phyloP scores from a whole-genome alignment of 352 stramenopile genomes.

The Pythium rishiriense region DNA sequence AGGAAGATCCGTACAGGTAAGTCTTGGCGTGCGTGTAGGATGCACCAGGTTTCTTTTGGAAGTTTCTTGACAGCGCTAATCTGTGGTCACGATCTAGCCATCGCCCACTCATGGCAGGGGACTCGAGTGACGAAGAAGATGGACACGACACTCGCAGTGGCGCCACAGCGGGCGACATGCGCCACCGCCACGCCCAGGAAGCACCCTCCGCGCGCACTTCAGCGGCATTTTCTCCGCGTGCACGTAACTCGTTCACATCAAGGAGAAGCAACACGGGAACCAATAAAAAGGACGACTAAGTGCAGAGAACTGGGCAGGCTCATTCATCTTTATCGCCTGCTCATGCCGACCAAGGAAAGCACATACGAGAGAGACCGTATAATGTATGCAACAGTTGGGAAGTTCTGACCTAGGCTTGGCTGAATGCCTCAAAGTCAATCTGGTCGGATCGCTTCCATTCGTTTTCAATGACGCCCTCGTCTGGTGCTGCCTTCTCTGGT shows the following conservation, averaged over 20 bases:
- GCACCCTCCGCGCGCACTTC: constrained; percentile 18
- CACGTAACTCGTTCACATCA: constrained; percentile 22
- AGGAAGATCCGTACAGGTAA: constrained; percentile 69
- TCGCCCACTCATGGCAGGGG: constrained; percentile 65
- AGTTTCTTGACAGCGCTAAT: too few relatives aligned
- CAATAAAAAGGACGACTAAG: constrained; percentile 67
- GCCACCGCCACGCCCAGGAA: constrained; percentile 41
- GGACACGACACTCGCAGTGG: constrained; percentile 18
- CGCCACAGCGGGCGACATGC: constrained; percentile 31
- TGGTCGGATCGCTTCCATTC: constrained; percentile 66
- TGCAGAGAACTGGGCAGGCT: background rate
- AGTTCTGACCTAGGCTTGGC: constrained; percentile 34
- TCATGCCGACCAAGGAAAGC: background rate
- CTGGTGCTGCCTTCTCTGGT: constrained; percentile 14
- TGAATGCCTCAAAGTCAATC: constrained; percentile 66
- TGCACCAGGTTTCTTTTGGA: too few relatives aligned
- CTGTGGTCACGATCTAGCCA: constrained; percentile 34
- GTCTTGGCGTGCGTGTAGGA: background rate
- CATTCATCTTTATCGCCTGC: background rate
- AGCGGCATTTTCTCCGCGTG: constrained; percentile 28
- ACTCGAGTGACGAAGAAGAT: constrained; percentile 77
- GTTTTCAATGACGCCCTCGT: constrained; percentile 8
- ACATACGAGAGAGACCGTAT: background rate
- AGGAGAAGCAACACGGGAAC: constrained; percentile 31
- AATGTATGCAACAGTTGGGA: background rate